phyloP scores from a whole-genome alignment of 2,329 filamentous ascomycete species.

The Emergomyces pasteurianus region DNA sequence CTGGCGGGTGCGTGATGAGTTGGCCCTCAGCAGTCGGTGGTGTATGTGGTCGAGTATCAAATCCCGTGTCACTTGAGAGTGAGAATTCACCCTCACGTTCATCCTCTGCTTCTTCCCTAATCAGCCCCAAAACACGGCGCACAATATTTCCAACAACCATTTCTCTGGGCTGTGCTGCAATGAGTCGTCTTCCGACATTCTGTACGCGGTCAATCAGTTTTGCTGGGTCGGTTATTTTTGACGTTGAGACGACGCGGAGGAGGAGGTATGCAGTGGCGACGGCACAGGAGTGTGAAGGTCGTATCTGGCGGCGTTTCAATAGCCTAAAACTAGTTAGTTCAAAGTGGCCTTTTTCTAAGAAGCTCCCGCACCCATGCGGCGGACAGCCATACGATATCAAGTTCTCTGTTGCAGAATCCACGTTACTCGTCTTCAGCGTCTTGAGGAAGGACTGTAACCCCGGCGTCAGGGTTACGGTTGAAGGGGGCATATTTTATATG shows the following conservation, averaged over 20 bases:
- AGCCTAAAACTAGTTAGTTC: conserved; percentile 43
- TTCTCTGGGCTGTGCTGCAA: conserved; percentile 76
- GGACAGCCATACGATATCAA: conserved; percentile 58
- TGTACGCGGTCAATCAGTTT: conserved; percentile 71
- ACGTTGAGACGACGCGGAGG: conserved; percentile 70
- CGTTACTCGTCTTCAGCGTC: conserved; percentile 59
- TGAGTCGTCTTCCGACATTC: conserved; percentile 63
- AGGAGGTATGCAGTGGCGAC: conserved; percentile 84
- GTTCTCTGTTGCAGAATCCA: conserved; percentile 73
- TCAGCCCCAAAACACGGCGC: conserved; percentile 74
- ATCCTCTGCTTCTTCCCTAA: conserved; percentile 81
- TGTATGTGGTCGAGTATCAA: conserved; percentile 39
- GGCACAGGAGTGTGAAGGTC: conserved; percentile 76
- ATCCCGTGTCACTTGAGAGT: conserved; percentile 47
- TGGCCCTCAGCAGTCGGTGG: conserved; percentile 27
- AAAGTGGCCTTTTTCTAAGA: not conserved
- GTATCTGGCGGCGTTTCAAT: conserved; percentile 82
- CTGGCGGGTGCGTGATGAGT: not conserved
- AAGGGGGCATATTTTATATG: not conserved
- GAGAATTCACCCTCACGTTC: conserved; percentile 54
- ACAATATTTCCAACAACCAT: conserved; percentile 92
- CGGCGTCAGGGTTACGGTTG: conserved; percentile 49
- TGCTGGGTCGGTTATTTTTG: conserved; percentile 64
- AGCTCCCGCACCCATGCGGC: conserved; percentile 1
- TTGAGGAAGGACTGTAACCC: conserved; percentile 68